Conservation (phyloP, 1,284 basidiomycete genomes). For the Paramarasmius palmivorus region DNA sequence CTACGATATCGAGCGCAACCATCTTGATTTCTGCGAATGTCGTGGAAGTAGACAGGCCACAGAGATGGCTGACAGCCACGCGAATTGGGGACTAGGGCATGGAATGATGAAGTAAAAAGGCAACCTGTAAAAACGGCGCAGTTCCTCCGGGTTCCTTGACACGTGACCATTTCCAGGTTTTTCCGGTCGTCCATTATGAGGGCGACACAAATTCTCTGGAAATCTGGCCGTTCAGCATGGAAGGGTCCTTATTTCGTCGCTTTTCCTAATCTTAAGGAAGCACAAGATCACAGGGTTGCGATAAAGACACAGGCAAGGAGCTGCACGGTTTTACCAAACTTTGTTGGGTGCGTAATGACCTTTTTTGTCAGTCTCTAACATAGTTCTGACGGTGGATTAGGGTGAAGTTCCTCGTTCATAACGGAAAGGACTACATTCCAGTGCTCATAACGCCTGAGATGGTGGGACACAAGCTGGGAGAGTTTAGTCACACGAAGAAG, state of each 20-base stretch:
- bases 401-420: slow-evolving; percentile 90
- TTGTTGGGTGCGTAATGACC: slow-evolving; percentile 73
- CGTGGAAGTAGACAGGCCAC: no score
- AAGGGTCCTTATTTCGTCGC: slow-evolving; percentile 91
- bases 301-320: slow-evolving; percentile 89
- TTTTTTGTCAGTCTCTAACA: not conserved
- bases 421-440: slow-evolving; percentile 89
- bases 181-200: slow-evolving; percentile 29
- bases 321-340: slow-evolving; percentile 94
- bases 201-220: slow-evolving; percentile 38
- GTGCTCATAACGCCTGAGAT: slow-evolving; percentile 92
- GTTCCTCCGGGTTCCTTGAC: not conserved
- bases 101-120: not conserved
- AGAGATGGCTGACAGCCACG: no score
- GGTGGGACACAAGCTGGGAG: slow-evolving; percentile 98
- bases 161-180: not conserved
- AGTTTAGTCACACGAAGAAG: slow-evolving; percentile 89
- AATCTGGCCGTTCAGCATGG: slow-evolving; percentile 48
- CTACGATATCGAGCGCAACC: not conserved
- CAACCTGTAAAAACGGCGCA: not conserved
- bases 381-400: slow-evolving; percentile 34
- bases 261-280: slow-evolving; percentile 88
- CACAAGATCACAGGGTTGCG: slow-evolving; percentile 80
- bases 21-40: no score
- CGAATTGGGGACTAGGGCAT: no score